These are phyloP conservation scores for Dioszegia aurantiaca DNA, from an alignment of 768 basidiomycete genomes.

Conservation along the genomic window DNA sequence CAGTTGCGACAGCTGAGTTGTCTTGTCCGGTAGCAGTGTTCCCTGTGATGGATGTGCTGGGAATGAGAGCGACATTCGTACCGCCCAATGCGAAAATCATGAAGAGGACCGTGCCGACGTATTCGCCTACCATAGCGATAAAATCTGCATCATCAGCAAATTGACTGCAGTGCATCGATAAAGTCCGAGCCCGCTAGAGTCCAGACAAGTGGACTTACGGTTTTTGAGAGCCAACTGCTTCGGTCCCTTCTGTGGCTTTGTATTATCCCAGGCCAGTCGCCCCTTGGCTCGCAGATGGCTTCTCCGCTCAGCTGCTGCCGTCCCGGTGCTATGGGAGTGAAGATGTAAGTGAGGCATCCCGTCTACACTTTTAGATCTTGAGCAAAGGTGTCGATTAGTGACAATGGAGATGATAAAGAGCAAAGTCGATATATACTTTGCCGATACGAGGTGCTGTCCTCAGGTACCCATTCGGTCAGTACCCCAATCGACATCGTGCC, in stretches of 20 bases:
- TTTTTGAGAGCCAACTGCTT: constrained; percentile 45
- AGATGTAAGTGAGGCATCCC: not conserved
- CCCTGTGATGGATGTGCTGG: constrained; percentile 46
- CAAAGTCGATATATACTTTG: too few relatives aligned
- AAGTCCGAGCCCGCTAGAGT: too few relatives aligned
- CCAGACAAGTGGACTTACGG: constrained; percentile 28
- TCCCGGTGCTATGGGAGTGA: not conserved
- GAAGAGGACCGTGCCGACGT: constrained; percentile 50
- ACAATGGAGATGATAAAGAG: not conserved
- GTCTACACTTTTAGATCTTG: not conserved
- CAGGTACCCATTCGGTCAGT: too few relatives aligned
- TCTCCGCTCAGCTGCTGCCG: not conserved
- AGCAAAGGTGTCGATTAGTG: not conserved
- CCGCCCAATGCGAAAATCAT: constrained; percentile 51
- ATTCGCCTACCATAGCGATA: constrained; percentile 52
- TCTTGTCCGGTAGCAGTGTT: constrained; percentile 42
- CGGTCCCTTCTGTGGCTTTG: constrained; percentile 33
- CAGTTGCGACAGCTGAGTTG: constrained; percentile 36
- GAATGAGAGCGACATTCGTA: constrained; percentile 49
- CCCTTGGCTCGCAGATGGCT: constrained; percentile 14
- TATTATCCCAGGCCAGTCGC: constrained; percentile 38
- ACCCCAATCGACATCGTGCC: too few relatives aligned
- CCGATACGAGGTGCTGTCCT: too few relatives aligned
- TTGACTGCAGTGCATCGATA: too few relatives aligned
- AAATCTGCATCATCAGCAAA: constrained; percentile 28